Evolutionary conservation across 805 yeast species (phyloP), one percentile per base, ranked within the genome.

Genomic region (Pichia sporocuriosa): DNA sequence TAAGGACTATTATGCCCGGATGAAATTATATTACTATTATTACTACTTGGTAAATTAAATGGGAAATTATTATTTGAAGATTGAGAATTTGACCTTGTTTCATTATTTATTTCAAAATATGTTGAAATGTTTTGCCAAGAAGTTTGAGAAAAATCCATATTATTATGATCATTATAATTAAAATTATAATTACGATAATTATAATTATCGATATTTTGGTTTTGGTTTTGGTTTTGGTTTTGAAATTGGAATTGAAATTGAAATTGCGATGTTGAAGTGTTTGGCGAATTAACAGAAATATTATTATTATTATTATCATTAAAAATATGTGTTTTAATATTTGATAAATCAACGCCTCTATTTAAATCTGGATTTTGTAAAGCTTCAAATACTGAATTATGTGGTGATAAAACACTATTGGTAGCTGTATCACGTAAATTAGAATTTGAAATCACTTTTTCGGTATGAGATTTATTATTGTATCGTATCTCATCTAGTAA

Each of bases 81-180:
- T 12, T 15, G 25, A 5, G 42, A 38, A 23, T 30, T 23, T 17
- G 41, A 26, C 3, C 37, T 25, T 16, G 35, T 20, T 10, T 38
- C 42, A 4, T 30, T 17, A 15, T 25, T 23, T 5, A 19, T n/a
- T 23, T 36, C 30, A 22, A 39, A 27, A 26, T 24, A 40, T 7
- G 47, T 35, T 4, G 58, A 53, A 10, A 61, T 50, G 15, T 62
- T 54, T 42, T 61, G 65, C 66, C 66, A 62, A 19, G 67, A 62
- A 15, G 64, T 58, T 13, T 56, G 46, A 2, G 65, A 59, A 43
- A 61, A 61, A 27, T 60, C 64, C 23, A 40, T 10, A 28, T 41
- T 41, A 19, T 22, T 36, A n/a, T 47, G 48, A 32, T 53, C 49
- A 19, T 34, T 44, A 32, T 45, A 38, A 29, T 21, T 37, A 39